Percentiles rank a stretch among this genome's conserved stretches.
Evolutionary conservation across 1,139 yeast genomes (phyloP).

Genomic region (Geotrichum cucujoidarum): DNA sequence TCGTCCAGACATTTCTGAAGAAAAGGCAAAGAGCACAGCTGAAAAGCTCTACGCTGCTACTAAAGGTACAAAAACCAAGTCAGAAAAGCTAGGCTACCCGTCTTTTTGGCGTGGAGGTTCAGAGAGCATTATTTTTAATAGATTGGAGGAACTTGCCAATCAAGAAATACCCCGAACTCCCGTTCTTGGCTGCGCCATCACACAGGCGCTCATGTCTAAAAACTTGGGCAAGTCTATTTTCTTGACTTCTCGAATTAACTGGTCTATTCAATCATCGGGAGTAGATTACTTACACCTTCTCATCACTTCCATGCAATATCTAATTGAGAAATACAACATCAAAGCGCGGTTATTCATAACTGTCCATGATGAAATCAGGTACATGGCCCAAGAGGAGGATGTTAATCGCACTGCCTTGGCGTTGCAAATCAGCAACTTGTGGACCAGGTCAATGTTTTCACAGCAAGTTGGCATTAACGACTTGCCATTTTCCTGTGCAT

Average conservation of each 20-base stretch:
- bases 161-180: slow-evolving; percentile 85
- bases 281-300: slow-evolving; percentile 90
- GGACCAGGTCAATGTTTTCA: slow-evolving; percentile 96
- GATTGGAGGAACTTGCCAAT: slow-evolving; percentile 80
- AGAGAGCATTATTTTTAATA: slow-evolving; percentile 86
- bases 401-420: slow-evolving; percentile 72
- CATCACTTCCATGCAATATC: slow-evolving; percentile 82
- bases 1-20: slow-evolving; percentile 64
- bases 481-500: slow-evolving; percentile 92
- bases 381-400: slow-evolving; percentile 68
- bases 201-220: slow-evolving; percentile 67
- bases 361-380: slow-evolving; percentile 93
- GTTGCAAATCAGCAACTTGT: slow-evolving; percentile 79
- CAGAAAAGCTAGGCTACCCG: slow-evolving; percentile 36
- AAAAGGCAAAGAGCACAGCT: slow-evolving; percentile 66
- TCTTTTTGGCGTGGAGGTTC: slow-evolving; percentile 85
- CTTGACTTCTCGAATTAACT: slow-evolving; percentile 86
- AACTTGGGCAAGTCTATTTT: slow-evolving; percentile 65
- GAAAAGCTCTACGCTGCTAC: slow-evolving; percentile 68
- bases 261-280: slow-evolving; percentile 98
- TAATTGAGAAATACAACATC: slow-evolving; percentile 58
- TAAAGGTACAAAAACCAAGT: slow-evolving; percentile 56
- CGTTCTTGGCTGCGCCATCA: slow-evolving; percentile 87
- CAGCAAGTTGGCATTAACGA: slow-evolving; percentile 87
- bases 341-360: slow-evolving; percentile 79